These are phyloP conservation scores for Ophiocordyceps robertsii DNA, from an alignment of 2,329 filamentous ascomycete species.

Conservation along the genomic window DNA sequence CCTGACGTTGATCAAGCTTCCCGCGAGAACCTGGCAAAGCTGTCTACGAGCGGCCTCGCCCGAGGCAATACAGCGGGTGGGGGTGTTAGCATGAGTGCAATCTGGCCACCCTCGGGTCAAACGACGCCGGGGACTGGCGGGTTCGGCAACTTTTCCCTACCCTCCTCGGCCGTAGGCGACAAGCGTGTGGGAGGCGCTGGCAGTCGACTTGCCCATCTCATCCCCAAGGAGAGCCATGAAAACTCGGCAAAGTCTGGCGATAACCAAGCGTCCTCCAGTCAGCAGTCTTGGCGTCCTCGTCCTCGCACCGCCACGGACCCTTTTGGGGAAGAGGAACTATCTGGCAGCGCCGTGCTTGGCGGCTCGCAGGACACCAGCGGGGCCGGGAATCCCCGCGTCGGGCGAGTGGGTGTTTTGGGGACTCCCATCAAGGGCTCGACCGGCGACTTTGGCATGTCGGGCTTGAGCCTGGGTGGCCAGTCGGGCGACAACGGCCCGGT, in stretches of 20 bases:
- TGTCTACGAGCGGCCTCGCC: slow-evolving; percentile 31
- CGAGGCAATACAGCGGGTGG: slow-evolving; percentile 41
- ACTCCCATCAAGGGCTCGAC: slow-evolving; percentile 41
- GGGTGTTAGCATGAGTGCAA: slow-evolving; percentile 29
- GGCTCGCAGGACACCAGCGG: slow-evolving; percentile 58
- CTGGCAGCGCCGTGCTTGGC: slow-evolving; percentile 60
- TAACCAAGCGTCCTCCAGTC: slow-evolving; percentile 24
- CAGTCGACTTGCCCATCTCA: slow-evolving; percentile 75
- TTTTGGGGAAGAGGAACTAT: slow-evolving; percentile 52
- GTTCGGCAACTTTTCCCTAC: slow-evolving; percentile 81
- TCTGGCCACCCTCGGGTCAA: slow-evolving; percentile 34
- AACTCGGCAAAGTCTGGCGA: slow-evolving; percentile 42
- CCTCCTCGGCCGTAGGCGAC: slow-evolving; percentile 45
- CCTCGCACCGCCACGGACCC: slow-evolving; percentile 63
- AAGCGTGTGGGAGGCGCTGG: slow-evolving; percentile 67
- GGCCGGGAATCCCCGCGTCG: slow-evolving; percentile 13
- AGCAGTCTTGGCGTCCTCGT: slow-evolving; percentile 42
- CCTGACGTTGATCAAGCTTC: slow-evolving; percentile 24
- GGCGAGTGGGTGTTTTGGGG: slow-evolving; percentile 30
- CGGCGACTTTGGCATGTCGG: slow-evolving; percentile 49
- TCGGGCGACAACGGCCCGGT: slow-evolving; percentile 54
- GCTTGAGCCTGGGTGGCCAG: slow-evolving; percentile 42
- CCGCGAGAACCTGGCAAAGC: slow-evolving; percentile 17
- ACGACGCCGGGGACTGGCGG: slow-evolving; percentile 57
- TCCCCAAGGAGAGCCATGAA: slow-evolving; percentile 65